These are phyloP conservation scores for Ogataea wickerhamii DNA, from an alignment of 805 yeast species.

Conservation along the genomic window DNA sequence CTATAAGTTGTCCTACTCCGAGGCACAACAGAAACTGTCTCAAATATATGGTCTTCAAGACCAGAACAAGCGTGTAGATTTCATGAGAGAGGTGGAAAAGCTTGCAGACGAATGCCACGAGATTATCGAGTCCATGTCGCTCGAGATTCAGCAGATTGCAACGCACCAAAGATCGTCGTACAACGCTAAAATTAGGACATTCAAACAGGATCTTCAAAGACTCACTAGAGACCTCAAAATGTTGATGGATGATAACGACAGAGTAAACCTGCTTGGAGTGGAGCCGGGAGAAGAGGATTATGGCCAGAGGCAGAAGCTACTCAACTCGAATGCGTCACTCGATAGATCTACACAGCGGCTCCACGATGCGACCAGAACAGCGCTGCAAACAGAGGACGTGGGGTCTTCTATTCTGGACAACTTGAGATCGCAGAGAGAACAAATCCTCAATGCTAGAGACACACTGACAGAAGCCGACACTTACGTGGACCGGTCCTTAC, in stretches of 20 bases:
- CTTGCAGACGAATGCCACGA: conserved; percentile 80
- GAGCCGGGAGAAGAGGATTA: conserved; percentile 42
- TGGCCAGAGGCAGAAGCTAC: conserved; percentile 74
- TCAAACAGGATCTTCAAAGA: conserved; percentile 54
- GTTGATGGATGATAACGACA: conserved; percentile 65
- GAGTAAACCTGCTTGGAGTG: conserved; percentile 68
- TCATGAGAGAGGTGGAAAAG: conserved; percentile 58
- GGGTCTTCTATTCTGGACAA: conserved; percentile 90
- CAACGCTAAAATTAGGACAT: conserved; percentile 74
- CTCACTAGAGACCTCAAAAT: conserved; percentile 53
- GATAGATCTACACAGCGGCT: conserved; percentile 81
- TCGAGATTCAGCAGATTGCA: conserved; percentile 84
- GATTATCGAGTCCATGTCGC: conserved; percentile 77
- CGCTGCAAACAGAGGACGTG: conserved; percentile 85
- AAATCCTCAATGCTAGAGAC: conserved; percentile 78
- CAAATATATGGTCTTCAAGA: conserved; percentile 47
- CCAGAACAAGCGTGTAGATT: conserved; percentile 46
- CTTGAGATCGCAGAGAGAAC: conserved; percentile 90
- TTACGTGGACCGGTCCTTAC: conserved; percentile 84
- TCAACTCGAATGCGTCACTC: conserved; percentile 73
- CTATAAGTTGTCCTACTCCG: conserved; percentile 64
- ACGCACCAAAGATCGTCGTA: conserved; percentile 64
- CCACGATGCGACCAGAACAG: conserved; percentile 83
- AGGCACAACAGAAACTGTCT: conserved; percentile 62
- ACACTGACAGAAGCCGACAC: conserved; percentile 87